Base-by-base conservation (phyloP, 1,284 basidiomycete genomes). In the Boletellus deceptivus region DNA sequence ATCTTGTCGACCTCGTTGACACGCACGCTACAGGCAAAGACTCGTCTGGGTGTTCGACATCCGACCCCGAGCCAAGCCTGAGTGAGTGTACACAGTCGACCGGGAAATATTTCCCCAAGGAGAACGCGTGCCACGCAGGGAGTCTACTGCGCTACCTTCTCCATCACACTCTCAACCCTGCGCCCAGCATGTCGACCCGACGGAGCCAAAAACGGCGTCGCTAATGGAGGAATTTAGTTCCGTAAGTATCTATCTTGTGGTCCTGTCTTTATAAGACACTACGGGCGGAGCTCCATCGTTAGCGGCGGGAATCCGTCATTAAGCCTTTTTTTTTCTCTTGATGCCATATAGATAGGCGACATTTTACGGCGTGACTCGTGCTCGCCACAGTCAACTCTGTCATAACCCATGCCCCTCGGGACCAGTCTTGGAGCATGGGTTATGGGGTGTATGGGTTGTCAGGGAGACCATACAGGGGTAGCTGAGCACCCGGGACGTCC, bases 71-170 rank as follows among this genome's bases (percentile, higher is more conserved):
- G 46, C 37, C 9, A 3, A 24, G 39, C 7, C 20, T 20, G 20
- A 20, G 20, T n/a, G n/a, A n/a, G n/a, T n/a, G n/a, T n/a, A n/a
- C n/a, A n/a, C n/a, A n/a, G n/a, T n/a, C n/a, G n/a, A n/a, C n/a
- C n/a, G n/a, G n/a, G n/a, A n/a, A n/a, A 31, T 61, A 33, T 5
- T 60, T 60, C 1, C 59, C 59, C 0, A 61, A 35, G 6, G 50
- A 60, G 4, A 61, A 51, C 20, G 59, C 56, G 4, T 57, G 4
- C 20, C 20, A 59, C 13, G 61, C 59, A 29, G 59, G 59, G 9
- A 59, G 61, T 0, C 13, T 60, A 10, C 35, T 60, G n/a, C 48
- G 50, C 1, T 51, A 57, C 37, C 59, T 60, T 22, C 35, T 60
- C 9, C 59, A 59, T 3, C 48, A 57, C 33, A 2, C 4, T 35